These are phyloP conservation scores for Quercus gilva DNA, from an alignment of 306 rosid genomes.

Conservation along the genomic window DNA sequence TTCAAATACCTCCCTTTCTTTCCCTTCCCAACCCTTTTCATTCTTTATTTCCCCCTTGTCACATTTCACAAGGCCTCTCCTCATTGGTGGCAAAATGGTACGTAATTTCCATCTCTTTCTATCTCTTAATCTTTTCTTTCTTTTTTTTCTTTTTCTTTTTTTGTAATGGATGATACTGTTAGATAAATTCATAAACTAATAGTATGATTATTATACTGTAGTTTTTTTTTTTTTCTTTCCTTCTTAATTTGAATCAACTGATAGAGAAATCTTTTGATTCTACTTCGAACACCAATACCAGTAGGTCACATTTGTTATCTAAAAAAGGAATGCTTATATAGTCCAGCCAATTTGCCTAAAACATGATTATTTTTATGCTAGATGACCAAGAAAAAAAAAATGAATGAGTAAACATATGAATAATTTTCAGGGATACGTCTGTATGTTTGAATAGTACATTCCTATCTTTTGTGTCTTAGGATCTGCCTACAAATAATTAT, in stretches of 20 bases:
- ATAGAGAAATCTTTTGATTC: background rate
- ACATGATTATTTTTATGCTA: background rate
- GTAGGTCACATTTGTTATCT: background rate
- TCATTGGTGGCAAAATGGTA: constrained; percentile 79
- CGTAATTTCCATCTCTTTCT: background rate
- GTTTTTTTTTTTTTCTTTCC: background rate
- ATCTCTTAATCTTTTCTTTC: background rate
- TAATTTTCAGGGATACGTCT: background rate
- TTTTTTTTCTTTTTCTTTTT: background rate
- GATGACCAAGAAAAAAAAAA: background rate
- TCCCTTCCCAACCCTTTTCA: constrained; percentile 36
- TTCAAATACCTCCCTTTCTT: constrained; percentile 24
- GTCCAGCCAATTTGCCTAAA: background rate
- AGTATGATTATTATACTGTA: background rate
- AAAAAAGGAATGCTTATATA: background rate
- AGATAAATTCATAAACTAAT: background rate
- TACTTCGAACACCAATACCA: background rate
- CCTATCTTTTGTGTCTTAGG: background rate
- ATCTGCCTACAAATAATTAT: too few relatives aligned
- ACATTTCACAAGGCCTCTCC: constrained; percentile 51
- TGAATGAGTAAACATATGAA: background rate
- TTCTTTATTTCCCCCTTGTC: constrained; percentile 31
- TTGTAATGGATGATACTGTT: background rate
- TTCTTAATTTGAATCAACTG: background rate
- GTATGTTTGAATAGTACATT: background rate